Conservation (phyloP, 148 eudicot species). For the Cornus controversa region DNA sequence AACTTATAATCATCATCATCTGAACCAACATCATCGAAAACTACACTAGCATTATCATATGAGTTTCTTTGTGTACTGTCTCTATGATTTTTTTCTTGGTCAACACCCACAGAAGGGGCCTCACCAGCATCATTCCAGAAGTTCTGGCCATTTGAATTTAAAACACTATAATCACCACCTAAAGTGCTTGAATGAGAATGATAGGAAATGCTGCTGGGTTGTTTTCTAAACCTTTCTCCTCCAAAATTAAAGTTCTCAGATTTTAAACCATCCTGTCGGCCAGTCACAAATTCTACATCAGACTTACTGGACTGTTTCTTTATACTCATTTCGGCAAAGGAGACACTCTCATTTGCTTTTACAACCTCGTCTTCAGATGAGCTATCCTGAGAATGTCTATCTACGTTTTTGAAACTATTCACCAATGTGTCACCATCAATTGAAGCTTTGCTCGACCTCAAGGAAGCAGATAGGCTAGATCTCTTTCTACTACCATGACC, state of each 20-base stretch:
- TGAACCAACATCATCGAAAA: conserved; percentile 54
- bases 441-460: conserved; percentile 30
- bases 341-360: not conserved
- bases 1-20: conserved; percentile 41
- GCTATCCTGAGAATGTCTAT: conserved; percentile 19
- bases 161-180: conserved; percentile 26
- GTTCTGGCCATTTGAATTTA: conserved; percentile 22
- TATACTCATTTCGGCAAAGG: not conserved
- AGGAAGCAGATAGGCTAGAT: conserved; percentile 21
- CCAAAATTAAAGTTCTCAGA: not conserved
- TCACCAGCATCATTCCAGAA: conserved; percentile 26
- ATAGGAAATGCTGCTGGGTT: conserved; percentile 25
- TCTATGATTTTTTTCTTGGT: conserved; percentile 21
- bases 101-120: conserved; percentile 29
- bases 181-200: conserved; percentile 32
- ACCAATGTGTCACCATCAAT: conserved; percentile 19
- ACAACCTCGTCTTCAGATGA: conserved; percentile 19
- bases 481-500: conserved; percentile 19
- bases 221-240: conserved; percentile 21
- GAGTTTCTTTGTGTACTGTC: conserved; percentile 28
- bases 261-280: not conserved
- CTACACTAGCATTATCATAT: conserved; percentile 20
- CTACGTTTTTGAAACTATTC: conserved; percentile 23
- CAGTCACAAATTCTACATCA: not conserved
- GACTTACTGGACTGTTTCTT: conserved; percentile 5